A percentile compares a stretch with the other conserved stretches of the same genome.
phyloP scores from a whole-genome alignment of 768 basidiomycete genomes.

The Galerina sulciceps region DNA sequence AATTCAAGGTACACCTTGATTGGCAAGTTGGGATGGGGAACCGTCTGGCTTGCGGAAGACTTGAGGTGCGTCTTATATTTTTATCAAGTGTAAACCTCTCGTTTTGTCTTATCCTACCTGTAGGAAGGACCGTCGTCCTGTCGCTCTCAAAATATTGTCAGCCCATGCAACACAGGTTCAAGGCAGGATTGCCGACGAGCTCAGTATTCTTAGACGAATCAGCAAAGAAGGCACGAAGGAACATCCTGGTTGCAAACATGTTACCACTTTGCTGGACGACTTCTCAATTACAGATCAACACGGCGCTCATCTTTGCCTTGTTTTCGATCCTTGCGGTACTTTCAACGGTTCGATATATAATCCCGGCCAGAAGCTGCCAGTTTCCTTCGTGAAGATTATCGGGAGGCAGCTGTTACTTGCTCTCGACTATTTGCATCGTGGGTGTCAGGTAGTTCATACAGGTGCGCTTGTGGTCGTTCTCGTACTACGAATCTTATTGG shows the following conservation, averaged over 20 bases:
- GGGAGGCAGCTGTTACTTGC: slow-evolving; percentile 48
- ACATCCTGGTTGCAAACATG: slow-evolving; percentile 42
- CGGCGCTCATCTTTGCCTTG: slow-evolving; percentile 84
- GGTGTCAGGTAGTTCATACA: slow-evolving; percentile 24
- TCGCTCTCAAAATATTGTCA: slow-evolving; percentile 38
- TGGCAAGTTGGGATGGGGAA: slow-evolving; percentile 56
- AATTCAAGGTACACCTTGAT: slow-evolving; percentile 49
- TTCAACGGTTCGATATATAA: neutral
- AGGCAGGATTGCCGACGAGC: slow-evolving; percentile 14
- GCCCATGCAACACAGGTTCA: slow-evolving; percentile 36
- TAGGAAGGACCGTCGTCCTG: neutral
- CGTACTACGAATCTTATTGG: neutral
- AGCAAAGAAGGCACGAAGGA: neutral
- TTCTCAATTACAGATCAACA: slow-evolving; percentile 77
- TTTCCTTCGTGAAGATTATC: slow-evolving; percentile 6
- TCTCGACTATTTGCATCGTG: slow-evolving; percentile 54
- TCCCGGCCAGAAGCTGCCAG: slow-evolving; percentile 7
- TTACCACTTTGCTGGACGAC: slow-evolving; percentile 77
- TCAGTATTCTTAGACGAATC: slow-evolving; percentile 14
- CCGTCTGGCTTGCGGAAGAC: slow-evolving; percentile 47
- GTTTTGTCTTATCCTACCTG: no score
- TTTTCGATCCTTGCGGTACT: slow-evolving; percentile 76
- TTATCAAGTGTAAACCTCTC: no score
- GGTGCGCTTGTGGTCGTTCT: slow-evolving; percentile 25
- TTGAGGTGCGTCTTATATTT: slow-evolving; percentile 27